Percentiles rank a stretch among this genome's conserved stretches.
phyloP scores from a whole-genome alignment of 1,284 basidiomycete species.

The Ceratobasidium sp. region DNA sequence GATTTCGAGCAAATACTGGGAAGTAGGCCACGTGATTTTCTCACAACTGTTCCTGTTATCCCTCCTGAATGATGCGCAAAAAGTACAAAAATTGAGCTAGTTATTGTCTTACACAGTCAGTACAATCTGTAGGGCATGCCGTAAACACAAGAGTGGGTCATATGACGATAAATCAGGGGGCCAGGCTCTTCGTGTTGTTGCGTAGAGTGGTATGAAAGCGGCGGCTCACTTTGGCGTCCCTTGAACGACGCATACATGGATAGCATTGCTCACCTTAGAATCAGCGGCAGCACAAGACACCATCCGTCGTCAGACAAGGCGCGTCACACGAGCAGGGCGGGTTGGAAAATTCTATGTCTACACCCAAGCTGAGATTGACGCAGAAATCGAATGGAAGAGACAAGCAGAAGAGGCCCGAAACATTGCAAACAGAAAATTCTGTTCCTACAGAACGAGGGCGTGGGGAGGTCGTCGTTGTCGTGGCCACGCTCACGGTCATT shows the following conservation, averaged over 20 bases:
- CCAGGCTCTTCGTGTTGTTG: background rate
- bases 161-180: background rate
- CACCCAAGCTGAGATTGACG: too few species aligned
- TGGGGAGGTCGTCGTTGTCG: too few species aligned
- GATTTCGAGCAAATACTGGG: background rate
- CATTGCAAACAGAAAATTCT: too few species aligned
- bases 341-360: too few species aligned
- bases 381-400: too few species aligned
- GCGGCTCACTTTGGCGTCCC: background rate
- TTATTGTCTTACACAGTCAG: background rate
- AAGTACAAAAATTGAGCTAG: background rate
- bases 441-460: too few species aligned
- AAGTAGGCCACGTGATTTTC: conserved; percentile 10
- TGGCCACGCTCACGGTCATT: too few species aligned
- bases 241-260: background rate
- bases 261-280: too few species aligned
- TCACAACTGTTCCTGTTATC: background rate
- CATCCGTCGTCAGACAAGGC: too few species aligned
- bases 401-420: too few species aligned
- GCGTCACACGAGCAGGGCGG: too few species aligned
- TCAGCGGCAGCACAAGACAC: too few species aligned
- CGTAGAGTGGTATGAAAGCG: background rate
- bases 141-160: background rate
- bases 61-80: background rate
- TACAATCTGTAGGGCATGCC: background rate